Evolutionary conservation across 164 flowering plant genomes (phyloP).

Genomic region (Magnolia changhungtana): DNA sequence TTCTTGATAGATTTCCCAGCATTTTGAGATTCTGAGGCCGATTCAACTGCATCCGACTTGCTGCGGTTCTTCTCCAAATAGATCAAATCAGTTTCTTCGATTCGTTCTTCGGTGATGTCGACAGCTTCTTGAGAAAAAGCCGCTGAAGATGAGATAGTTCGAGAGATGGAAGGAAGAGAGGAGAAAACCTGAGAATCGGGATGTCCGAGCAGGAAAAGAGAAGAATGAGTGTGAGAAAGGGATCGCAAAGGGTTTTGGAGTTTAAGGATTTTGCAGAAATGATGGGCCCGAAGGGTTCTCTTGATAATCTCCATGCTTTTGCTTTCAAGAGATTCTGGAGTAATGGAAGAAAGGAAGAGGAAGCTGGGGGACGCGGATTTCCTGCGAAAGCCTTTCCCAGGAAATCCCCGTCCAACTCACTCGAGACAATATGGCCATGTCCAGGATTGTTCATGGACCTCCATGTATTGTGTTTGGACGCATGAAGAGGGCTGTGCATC

Average conservation of each 20-base stretch:
- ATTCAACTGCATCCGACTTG: neutral
- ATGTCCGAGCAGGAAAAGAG: neutral
- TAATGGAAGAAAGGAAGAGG: too few species aligned
- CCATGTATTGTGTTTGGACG: too few species aligned
- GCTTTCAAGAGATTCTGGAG: neutral
- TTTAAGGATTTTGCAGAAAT: neutral
- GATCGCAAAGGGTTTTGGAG: neutral
- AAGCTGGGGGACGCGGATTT: too few species aligned
- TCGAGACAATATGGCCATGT: too few species aligned
- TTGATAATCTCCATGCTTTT: neutral
- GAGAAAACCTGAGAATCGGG: neutral
- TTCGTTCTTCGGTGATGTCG: neutral
- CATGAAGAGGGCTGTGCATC: too few species aligned
- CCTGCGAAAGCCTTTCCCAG: too few species aligned
- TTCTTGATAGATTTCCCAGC: too few species aligned
- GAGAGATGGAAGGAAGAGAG: neutral
- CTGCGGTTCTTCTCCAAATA: neutral
- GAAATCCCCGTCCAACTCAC: too few species aligned
- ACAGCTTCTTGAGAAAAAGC: neutral
- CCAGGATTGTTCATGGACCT: too few species aligned
- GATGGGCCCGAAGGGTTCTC: neutral
- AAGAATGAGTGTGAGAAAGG: neutral
- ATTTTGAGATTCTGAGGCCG: neutral
- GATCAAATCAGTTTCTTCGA: neutral
- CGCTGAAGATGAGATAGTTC: neutral